These are phyloP conservation scores for Tripterygium wilfordii DNA, from an alignment of 177 flowering plant species.

Conservation along the genomic window DNA sequence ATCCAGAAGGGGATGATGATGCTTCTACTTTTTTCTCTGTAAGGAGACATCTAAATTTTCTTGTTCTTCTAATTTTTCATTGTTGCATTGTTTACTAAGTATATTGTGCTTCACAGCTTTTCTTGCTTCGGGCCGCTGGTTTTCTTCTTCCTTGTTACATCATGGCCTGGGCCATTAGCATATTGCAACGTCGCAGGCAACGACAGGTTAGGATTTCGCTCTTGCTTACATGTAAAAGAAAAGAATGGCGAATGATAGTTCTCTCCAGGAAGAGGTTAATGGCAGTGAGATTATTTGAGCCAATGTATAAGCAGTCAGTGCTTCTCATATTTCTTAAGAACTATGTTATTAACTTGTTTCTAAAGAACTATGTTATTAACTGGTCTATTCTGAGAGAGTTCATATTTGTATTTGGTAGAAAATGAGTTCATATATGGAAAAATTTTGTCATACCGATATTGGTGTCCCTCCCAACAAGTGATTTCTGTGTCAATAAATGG, in stretches of 20 bases:
- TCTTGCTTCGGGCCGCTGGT: conserved; percentile 33
- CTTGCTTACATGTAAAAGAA: too few relatives aligned
- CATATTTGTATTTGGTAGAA: neutral
- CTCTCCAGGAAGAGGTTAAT: too few relatives aligned
- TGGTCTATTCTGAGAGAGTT: too few relatives aligned
- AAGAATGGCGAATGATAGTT: too few relatives aligned
- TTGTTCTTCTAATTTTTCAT: neutral
- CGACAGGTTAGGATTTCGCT: conserved; percentile 26
- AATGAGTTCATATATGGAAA: too few relatives aligned
- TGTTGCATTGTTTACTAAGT: neutral
- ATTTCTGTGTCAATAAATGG: too few relatives aligned
- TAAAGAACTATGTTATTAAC: too few relatives aligned
- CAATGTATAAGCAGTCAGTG: too few relatives aligned
- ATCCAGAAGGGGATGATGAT: conserved; percentile 55
- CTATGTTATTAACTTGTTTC: too few relatives aligned
- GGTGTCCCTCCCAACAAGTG: neutral
- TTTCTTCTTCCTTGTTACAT: conserved; percentile 43
- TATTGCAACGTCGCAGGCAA: conserved; percentile 37
- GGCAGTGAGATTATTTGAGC: too few relatives aligned
- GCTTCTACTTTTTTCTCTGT: conserved; percentile 66
- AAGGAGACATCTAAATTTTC: conserved; percentile 16
- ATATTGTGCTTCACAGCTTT: conserved; percentile 19
- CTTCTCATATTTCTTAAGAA: too few relatives aligned
- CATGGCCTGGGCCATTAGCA: conserved; percentile 20
- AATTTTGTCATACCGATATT: too few relatives aligned